A percentile compares a stretch with the other conserved stretches of the same genome.
Conservation (phyloP, 768 basidiomycete genomes). For the Saitozyma sp. region DNA sequence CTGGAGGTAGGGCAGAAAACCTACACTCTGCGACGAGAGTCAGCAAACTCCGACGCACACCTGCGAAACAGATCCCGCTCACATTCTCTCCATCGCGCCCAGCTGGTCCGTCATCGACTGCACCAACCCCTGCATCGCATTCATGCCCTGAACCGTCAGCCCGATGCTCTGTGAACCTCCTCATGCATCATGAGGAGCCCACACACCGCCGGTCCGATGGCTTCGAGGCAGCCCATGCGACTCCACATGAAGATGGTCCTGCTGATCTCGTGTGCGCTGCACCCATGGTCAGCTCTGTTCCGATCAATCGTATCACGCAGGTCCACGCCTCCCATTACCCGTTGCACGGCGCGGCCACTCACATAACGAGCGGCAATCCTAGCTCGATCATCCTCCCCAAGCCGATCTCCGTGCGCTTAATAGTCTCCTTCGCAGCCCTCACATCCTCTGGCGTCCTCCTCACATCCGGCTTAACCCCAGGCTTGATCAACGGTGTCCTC, state of each 20-base stretch:
- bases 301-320: no score
- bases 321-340: constrained; percentile 38
- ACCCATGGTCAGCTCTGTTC: no score
- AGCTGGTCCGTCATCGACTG: constrained; percentile 83
- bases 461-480: constrained; percentile 39
- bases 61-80: constrained; percentile 70
- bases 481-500: constrained; percentile 44
- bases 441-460: constrained; percentile 11
- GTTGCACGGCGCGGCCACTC: constrained; percentile 54
- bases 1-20: no score
- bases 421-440: constrained; percentile 25
- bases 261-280: constrained; percentile 79
- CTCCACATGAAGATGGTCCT: constrained; percentile 70
- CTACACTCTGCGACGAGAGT: constrained; percentile 34
- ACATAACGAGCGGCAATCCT: constrained; percentile 72
- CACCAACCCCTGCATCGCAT: constrained; percentile 71
- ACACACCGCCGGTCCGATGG: constrained; percentile 81
- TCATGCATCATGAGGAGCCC: neutral
- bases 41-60: constrained; percentile 55
- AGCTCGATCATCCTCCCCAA: constrained; percentile 63
- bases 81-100: constrained; percentile 77
- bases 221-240: constrained; percentile 78
- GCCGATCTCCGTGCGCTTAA: constrained; percentile 63
- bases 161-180: neutral
- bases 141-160: constrained; percentile 58